Evolutionary conservation across 2,329 filamentous ascomycete species (phyloP).

Genomic region (Phialophora macrospora): DNA sequence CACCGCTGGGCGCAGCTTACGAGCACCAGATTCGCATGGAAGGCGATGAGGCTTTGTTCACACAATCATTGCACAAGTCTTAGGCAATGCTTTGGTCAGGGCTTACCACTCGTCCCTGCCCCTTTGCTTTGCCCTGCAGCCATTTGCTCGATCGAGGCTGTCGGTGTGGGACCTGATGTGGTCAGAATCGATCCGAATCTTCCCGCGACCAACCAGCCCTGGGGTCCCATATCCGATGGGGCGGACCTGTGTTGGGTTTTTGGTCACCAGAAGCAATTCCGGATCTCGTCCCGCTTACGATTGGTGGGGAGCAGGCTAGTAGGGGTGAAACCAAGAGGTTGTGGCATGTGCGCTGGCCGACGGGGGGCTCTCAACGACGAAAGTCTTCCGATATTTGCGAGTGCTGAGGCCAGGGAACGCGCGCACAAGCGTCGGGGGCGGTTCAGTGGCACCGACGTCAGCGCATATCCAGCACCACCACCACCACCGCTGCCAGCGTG

Average conservation of each 20-base stretch:
- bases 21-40: not conserved
- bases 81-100: conserved; percentile 17
- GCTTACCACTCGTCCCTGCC: not conserved
- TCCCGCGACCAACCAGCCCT: conserved; percentile 6
- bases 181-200: conserved; percentile 14
- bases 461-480: not conserved
- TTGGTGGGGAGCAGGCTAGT: conserved; percentile 1
- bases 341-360: conserved; percentile 8
- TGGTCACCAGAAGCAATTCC: conserved; percentile 6
- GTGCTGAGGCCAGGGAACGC: not conserved
- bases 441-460: conserved; percentile 4
- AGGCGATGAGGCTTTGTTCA: not conserved
- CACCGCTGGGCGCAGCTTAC: conserved; percentile 4
- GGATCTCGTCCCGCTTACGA: conserved; percentile 1
- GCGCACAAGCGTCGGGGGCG: not conserved
- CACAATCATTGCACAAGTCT: not conserved
- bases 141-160: not conserved
- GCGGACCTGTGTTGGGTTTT: conserved; percentile 1
- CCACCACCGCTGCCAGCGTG: too few relatives aligned
- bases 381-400: not conserved
- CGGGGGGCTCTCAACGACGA: not conserved
- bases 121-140: not conserved
- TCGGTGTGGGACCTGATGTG: conserved; percentile 1
- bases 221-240: conserved; percentile 11
- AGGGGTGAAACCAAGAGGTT: not conserved